These are phyloP conservation scores for Metarhizium sp. DNA, from an alignment of 2,329 filamentous ascomycete genomes.

Conservation along the genomic window DNA sequence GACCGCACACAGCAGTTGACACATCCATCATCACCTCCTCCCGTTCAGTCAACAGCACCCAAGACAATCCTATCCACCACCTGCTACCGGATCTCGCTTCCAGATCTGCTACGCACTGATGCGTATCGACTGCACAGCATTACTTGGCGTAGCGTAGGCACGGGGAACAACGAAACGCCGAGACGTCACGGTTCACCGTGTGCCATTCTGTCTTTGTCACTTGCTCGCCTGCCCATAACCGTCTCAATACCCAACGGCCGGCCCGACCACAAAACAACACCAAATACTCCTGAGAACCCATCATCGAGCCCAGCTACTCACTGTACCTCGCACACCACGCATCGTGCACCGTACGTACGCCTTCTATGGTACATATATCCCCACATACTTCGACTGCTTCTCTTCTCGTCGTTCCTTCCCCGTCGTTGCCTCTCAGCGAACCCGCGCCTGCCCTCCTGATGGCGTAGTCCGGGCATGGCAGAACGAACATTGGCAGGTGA, in stretches of 20 bases:
- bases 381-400: not conserved
- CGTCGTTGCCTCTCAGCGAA: conserved; percentile 11
- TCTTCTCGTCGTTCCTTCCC: conserved; percentile 1
- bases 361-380: not conserved
- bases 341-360: not conserved
- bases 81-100: not conserved
- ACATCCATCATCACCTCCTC: not conserved
- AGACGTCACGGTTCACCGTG: not conserved
- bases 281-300: not conserved
- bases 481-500: conserved; percentile 49
- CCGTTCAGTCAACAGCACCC: not conserved
- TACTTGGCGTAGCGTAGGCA: not conserved
- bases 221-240: not conserved
- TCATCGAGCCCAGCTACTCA: not conserved
- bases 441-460: conserved; percentile 40
- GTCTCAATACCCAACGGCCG: conserved; percentile 1
- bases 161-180: not conserved
- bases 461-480: conserved; percentile 58
- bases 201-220: not conserved
- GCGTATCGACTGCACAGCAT: not conserved
- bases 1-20: not conserved
- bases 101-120: not conserved
- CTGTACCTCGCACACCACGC: not conserved
- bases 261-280: conserved; percentile 1
- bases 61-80: not conserved